Evolutionary conservation across 352 stramenopile genomes (phyloP), one percentile per base, ranked within the genome.

Genomic region (Pythium myriotylum): DNA sequence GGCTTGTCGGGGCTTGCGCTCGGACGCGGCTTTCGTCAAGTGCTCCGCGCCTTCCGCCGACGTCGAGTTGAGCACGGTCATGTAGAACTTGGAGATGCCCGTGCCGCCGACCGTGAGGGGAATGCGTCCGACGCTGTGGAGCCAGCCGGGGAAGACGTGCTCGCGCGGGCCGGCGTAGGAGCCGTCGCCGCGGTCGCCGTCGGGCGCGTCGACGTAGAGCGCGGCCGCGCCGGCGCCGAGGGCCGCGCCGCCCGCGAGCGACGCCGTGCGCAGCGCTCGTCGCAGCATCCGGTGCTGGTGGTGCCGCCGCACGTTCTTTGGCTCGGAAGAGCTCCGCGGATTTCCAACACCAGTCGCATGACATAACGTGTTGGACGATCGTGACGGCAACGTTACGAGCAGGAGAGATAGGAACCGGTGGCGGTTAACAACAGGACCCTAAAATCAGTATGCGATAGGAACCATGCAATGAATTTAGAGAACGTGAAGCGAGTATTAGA

Each of bases 171-270:
- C 54, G 17, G 63, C 40, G 39, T 69, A 92, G 40, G 46, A 40
- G 26, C 74, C 84, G 54, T 91, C 81, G 23, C 69, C 74, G 20
- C 68, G 35, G 58, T 94, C 86, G 26, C 68, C 80, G 26, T 68
- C 57, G 7, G 81, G 81, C 24, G 83, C 74, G 52, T 94, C 86
- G 59, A 90, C 65, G 41, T 79, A 87, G 24, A 93, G 65, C 16
- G 79, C 69, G 1, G 63, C 53, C 6, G 35, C 20, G 43, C 65
- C 61, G 9, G 66, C 58, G 45, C 49, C 61, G n/a, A 72, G 12
- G 4, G 59, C 62, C 9, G 53, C 59, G 17, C 48, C 46, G 48
- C 54, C 59, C 7, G 46, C 49, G 16, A 65, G 19, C 29, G 54
- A 50, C 47, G 62, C 32, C 39, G 23, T 20, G 6, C 39, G 37